These are phyloP conservation scores for Incumbomyces lentus DNA, from an alignment of 2,329 filamentous ascomycete species.

Conservation along the genomic window DNA sequence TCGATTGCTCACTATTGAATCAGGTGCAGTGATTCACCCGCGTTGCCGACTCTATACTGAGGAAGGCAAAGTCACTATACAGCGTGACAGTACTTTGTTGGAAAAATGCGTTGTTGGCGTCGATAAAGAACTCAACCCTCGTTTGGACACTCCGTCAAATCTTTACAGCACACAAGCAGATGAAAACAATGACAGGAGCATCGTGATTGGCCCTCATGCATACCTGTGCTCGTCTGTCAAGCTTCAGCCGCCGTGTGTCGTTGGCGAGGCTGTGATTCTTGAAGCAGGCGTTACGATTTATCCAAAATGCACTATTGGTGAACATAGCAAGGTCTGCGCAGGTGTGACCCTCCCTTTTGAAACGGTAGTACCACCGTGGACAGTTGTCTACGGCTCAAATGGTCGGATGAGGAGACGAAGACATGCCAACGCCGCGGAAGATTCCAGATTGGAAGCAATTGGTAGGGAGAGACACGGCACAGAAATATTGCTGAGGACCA, in stretches of 20 bases:
- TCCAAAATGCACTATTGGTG: conserved; percentile 26
- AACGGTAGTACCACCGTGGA: conserved; percentile 52
- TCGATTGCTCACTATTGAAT: conserved; percentile 66
- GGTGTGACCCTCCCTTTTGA: conserved; percentile 43
- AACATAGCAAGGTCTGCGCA: conserved; percentile 61
- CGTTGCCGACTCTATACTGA: conserved; percentile 69
- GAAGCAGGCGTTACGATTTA: conserved; percentile 37
- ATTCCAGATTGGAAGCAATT: conserved; percentile 4
- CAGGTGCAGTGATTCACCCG: conserved; percentile 76
- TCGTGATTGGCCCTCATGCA: conserved; percentile 24
- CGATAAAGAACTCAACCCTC: conserved; percentile 8
- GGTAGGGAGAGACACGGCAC: not conserved
- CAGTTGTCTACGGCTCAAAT: conserved; percentile 59
- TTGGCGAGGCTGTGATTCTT: conserved; percentile 30
- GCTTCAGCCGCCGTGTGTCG: conserved; percentile 28
- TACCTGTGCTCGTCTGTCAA: conserved; percentile 24
- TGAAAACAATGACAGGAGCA: conserved; percentile 13
- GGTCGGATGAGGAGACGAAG: conserved; percentile 26
- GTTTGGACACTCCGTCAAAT: not conserved
- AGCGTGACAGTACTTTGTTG: conserved; percentile 69
- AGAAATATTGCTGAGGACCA: not conserved
- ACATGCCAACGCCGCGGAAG: not conserved
- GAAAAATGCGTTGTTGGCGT: conserved; percentile 45
- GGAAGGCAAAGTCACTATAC: conserved; percentile 67
- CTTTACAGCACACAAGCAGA: conserved; percentile 4